Percentiles rank a stretch among this genome's conserved stretches.
These are phyloP conservation scores for Podospora sp. DNA, from an alignment of 495 filamentous ascomycete genomes.

Conservation along the genomic window DNA sequence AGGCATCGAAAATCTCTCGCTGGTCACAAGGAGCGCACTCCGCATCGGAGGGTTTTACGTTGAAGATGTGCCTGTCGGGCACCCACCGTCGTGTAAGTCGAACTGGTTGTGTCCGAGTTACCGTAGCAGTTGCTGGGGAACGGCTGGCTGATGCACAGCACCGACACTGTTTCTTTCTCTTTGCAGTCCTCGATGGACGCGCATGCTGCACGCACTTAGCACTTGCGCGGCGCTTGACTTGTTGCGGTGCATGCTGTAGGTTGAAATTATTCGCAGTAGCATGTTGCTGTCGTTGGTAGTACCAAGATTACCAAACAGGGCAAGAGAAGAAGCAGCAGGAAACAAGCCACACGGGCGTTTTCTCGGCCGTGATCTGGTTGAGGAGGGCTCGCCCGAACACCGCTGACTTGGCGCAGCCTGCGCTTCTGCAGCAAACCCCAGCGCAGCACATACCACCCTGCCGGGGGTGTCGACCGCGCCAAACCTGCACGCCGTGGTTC, in stretches of 20 bases:
- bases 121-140: neutral
- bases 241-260: neutral
- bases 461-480: conserved; percentile 10
- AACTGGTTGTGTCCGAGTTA: conserved; percentile 10
- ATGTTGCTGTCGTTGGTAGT: neutral
- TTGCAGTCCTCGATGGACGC: neutral
- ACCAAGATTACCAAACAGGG: neutral
- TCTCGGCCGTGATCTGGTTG: conserved; percentile 13
- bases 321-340: neutral
- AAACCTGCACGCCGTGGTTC: conserved; percentile 25
- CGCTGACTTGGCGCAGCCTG: conserved; percentile 2
- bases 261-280: neutral
- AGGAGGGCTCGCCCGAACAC: neutral
- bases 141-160: conserved; percentile 9
- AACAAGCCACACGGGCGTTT: conserved; percentile 12
- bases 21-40: conserved; percentile 11
- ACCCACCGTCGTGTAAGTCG: neutral
- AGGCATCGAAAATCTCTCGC: neutral
- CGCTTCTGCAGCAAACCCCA: conserved; percentile 13
- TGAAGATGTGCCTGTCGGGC: neutral
- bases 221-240: neutral
- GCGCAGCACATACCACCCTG: neutral
- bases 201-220: conserved; percentile 8
- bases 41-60: neutral
- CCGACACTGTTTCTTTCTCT: neutral